Percentiles rank a stretch among this genome's conserved stretches.
Conservation (phyloP, 768 basidiomycete genomes). For the Chalciporus pseudorubinellus region DNA sequence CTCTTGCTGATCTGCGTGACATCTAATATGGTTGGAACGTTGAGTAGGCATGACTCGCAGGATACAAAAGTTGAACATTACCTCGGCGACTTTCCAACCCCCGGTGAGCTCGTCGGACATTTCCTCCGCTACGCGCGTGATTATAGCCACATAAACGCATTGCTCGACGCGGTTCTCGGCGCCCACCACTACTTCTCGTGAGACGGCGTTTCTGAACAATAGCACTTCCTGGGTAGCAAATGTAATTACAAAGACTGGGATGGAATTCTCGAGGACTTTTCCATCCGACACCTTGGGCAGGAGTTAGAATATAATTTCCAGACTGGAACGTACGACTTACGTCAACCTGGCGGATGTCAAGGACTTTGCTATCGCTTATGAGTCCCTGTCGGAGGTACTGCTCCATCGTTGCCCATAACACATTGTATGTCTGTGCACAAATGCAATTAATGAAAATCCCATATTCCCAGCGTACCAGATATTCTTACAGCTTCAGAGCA, state of each 20-base stretch:
- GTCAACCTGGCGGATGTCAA: constrained; percentile 97
- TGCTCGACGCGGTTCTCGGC: constrained; percentile 91
- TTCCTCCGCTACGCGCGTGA: constrained; percentile 87
- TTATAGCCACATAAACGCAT: constrained; percentile 86
- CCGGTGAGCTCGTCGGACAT: constrained; percentile 90
- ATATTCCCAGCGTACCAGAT: not conserved
- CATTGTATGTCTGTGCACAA: constrained; percentile 81
- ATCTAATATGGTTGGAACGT: constrained; percentile 35
- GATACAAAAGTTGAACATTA: constrained; percentile 35
- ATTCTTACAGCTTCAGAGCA: constrained; percentile 88
- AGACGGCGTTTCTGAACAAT: constrained; percentile 85
- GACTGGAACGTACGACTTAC: constrained; percentile 44
- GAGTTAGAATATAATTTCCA: constrained; percentile 2
- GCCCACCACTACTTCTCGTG: constrained; percentile 83
- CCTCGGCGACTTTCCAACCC: constrained; percentile 98
- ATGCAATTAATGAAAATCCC: not conserved
- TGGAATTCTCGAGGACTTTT: constrained; percentile 85
- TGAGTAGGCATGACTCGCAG: not conserved
- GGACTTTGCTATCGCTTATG: constrained; percentile 87
- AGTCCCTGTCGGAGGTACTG: constrained; percentile 89
- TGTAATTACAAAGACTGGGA: constrained; percentile 88
- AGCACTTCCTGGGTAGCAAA: constrained; percentile 95
- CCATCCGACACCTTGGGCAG: constrained; percentile 67
- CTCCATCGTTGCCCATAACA: constrained; percentile 98
- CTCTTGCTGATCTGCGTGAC: constrained; percentile 49